phyloP scores from a whole-genome alignment of 116 monocot species.

The Iris pallida region DNA sequence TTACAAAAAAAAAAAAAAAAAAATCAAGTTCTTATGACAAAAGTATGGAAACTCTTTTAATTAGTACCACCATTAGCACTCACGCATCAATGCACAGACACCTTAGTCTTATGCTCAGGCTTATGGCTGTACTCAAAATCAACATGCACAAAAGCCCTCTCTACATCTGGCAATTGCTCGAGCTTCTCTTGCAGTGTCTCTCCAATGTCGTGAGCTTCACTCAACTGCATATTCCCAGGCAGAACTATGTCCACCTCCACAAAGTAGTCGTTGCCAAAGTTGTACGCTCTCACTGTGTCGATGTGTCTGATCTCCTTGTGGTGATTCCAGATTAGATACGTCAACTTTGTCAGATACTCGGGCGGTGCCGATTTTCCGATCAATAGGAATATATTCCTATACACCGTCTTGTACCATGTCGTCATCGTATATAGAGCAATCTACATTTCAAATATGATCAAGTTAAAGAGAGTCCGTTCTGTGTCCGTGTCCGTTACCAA shows the following conservation, averaged over 20 bases:
- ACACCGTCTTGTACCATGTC: constrained; percentile 72
- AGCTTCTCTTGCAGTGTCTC: constrained; percentile 80
- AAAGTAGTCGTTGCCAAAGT: constrained; percentile 70
- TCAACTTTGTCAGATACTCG: constrained; percentile 67
- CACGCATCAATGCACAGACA: constrained; percentile 8
- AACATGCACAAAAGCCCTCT: constrained; percentile 83
- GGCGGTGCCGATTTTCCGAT: constrained; percentile 74
- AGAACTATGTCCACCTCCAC: constrained; percentile 88
- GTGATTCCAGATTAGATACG: constrained; percentile 91
- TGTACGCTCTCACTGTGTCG: constrained; percentile 88
- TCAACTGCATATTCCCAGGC: constrained; percentile 57
- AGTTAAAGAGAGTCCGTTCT: too few relatives aligned
- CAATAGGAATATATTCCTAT: constrained; percentile 63
- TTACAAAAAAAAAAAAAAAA: not conserved
- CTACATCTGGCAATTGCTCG: constrained; percentile 78
- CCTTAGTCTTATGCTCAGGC: constrained; percentile 66
- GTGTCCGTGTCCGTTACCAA: too few relatives aligned
- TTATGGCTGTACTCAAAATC: constrained; percentile 84
- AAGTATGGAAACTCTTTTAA: not conserved
- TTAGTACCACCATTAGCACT: not conserved
- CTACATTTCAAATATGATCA: constrained; percentile 27
- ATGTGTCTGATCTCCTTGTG: constrained; percentile 68
- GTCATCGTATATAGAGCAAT: constrained; percentile 79
- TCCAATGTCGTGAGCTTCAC: constrained; percentile 76
- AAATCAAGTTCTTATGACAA: not conserved